phyloP scores from a whole-genome alignment of 176 grass and related monocot species.

The Pharus latifolius region DNA sequence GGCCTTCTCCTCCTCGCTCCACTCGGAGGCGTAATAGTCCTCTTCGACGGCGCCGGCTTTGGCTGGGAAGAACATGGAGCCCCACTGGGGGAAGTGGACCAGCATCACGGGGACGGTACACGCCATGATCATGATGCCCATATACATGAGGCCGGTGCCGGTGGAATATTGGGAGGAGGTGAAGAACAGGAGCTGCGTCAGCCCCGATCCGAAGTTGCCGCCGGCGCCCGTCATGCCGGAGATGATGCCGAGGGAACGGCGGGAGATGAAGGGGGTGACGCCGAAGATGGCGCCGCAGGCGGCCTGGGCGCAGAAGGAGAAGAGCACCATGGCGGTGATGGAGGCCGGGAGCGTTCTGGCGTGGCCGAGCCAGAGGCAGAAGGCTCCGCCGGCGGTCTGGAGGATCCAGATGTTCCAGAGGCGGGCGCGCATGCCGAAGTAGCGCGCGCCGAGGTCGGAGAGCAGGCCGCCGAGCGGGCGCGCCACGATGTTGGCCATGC shows the following conservation, averaged over 20 bases:
- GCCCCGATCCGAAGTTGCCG: constrained; percentile 60
- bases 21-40: constrained; percentile 51
- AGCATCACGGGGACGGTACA: constrained; percentile 50
- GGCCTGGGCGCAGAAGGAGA: constrained; percentile 75
- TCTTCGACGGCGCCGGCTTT: constrained; percentile 27
- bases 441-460: constrained; percentile 44
- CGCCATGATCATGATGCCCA: constrained; percentile 92
- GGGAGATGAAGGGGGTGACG: constrained; percentile 62
- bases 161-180: constrained; percentile 61
- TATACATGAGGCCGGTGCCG: constrained; percentile 31
- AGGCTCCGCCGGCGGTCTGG: constrained; percentile 71
- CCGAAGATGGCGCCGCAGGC: constrained; percentile 79
- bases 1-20: constrained; percentile 48
- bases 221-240: constrained; percentile 63
- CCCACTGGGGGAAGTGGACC: constrained; percentile 92
- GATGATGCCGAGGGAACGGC: constrained; percentile 65
- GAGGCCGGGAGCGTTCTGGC: constrained; percentile 41
- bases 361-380: constrained; percentile 54
- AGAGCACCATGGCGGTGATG: constrained; percentile 60
- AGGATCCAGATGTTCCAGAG: constrained; percentile 94
- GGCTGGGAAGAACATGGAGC: constrained; percentile 69
- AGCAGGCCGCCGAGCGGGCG: constrained; percentile 49
- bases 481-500: constrained; percentile 78
- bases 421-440: constrained; percentile 67
- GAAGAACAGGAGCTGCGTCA: constrained; percentile 89